Base-by-base conservation (phyloP, 768 basidiomycete genomes). In the Suillus variegatus region DNA sequence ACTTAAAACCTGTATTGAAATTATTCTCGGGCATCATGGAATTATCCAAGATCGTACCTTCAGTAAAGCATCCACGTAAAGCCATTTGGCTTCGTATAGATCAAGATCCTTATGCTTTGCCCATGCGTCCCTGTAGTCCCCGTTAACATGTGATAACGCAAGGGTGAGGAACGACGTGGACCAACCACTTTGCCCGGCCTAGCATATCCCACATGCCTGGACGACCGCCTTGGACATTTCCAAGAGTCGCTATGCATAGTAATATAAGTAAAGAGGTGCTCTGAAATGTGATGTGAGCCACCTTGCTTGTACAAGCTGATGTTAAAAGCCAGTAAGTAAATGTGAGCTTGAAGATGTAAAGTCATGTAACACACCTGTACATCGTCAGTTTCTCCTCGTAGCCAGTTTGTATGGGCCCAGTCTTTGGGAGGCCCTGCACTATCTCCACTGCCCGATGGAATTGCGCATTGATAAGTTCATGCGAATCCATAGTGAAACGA, bases 371-470 rank as follows among this genome's bases (percentile, higher is more conserved):
- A 41, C 66, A 90, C 91, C 93, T 93, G 75, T 98, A 98, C 87
- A 98, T 94, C 13, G 88, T 86, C 16, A 98, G 80, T 76, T 98
- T 98, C 75, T 97, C 95, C 69, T 97, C 95, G 74, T 98, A 97
- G 68, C 87, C 92, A 0, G 95, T 97, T 76, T 97, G 95, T 72
- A 98, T 95, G 38, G 95, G 94, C 0, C 96, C 95, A 12, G 88
- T 93, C 82, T 97, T 97, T 1, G 96, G 95, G 40, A 97, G 81
- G 65, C 92, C 80, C 75, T 98, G 96, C 5, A 97, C 90, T 63
- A 98, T 97, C 77, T 96, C 91, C 12, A 98, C 95, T 4, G 96
- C 95, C 36, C 95, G 87, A 80, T 94, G 88, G 77, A 98, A 98
- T 76, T 96, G 94, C 58, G 86, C 85, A 69, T 93, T 89, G 68